Evolutionary conservation across 2,329 filamentous ascomycete species (phyloP), one percentile per base, ranked within the genome.

Genomic region (Penicillium concentricum): DNA sequence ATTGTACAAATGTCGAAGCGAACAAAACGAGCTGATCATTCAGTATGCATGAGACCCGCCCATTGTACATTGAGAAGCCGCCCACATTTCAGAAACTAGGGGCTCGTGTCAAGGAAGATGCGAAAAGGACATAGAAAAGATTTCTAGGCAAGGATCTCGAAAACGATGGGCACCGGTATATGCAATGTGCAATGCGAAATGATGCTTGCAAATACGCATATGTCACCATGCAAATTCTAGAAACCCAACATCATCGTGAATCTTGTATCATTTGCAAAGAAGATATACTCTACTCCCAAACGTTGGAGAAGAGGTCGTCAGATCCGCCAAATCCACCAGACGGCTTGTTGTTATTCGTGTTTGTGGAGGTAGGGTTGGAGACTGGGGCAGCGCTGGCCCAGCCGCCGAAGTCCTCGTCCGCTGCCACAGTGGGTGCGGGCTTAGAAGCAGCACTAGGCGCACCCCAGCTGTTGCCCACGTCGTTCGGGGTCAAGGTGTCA

Each of bases 391-490:
- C 85, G 70, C 91, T 95, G 46, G 90, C 87, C 93, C 93, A 97
- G 13, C 93, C 92, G 20, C 93, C 93, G 78, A 97, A 97, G 70
- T 97, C 93, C 74, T 97, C 93, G 67, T 97, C 93, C 0, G 90
- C 89, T 35, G 89, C 83, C 2, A 96, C 89, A 67, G 88, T 87
- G 24, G 90, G 86, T 18, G 72, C 51, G 38, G 69, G 65, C 63
- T 67, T 53, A 26, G 70, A 61, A 16, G 65, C 41, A n/a, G 69
- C 79, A 70, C 70, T 65, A 6, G 76, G 67, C 8, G 71, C 67
- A 51, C 80, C 83, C 74, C 90, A 88, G 6, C 88, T 88, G 24
- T 88, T 87, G 63, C 79, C 81, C 66, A 91, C 85, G 63, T 88
- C 87, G 53, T 82, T 84, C 9, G 81, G 72, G 5, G 84, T 79